These are phyloP conservation scores for Desmodesmus armatus DNA, from an alignment of 139 green algal genomes.

Conservation along the genomic window DNA sequence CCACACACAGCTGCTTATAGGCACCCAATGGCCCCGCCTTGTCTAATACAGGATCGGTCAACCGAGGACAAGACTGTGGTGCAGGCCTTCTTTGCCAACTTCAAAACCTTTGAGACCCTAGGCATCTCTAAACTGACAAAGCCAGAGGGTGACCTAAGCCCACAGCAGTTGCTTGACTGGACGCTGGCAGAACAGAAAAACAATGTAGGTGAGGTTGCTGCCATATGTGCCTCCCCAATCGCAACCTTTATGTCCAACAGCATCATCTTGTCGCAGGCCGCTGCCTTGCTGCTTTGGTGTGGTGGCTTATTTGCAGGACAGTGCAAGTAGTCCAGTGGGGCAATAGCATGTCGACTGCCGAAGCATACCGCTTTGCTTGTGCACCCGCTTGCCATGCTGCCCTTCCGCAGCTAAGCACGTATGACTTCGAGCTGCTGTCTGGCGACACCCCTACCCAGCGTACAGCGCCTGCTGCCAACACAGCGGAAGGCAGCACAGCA, in stretches of 20 bases:
- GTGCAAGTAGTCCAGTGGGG: too few relatives aligned
- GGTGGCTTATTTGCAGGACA: too few relatives aligned
- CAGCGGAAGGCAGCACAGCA: not conserved
- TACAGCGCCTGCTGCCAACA: not conserved
- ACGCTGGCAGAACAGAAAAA: conserved; percentile 28
- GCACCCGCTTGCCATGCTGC: too few relatives aligned
- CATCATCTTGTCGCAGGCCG: too few relatives aligned
- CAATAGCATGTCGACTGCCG: too few relatives aligned
- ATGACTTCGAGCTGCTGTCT: not conserved
- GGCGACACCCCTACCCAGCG: not conserved
- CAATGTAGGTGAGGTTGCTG: conserved; percentile 32
- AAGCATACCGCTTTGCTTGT: too few relatives aligned
- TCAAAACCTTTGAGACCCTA: conserved; percentile 44
- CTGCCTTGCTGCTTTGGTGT: too few relatives aligned
- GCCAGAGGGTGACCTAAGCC: not conserved
- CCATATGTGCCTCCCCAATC: too few relatives aligned
- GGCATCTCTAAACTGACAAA: conserved; percentile 46
- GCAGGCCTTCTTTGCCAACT: conserved; percentile 39
- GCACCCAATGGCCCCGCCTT: too few relatives aligned
- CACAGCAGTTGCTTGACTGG: conserved; percentile 4
- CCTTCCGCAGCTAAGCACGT: conserved; percentile 23
- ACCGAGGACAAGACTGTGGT: not conserved
- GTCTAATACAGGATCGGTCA: conserved; percentile 34
- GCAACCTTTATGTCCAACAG: too few relatives aligned
- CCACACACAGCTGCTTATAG: too few relatives aligned